Conservation (phyloP, 2,329 filamentous ascomycete genomes). For the Claviceps cyperi region DNA sequence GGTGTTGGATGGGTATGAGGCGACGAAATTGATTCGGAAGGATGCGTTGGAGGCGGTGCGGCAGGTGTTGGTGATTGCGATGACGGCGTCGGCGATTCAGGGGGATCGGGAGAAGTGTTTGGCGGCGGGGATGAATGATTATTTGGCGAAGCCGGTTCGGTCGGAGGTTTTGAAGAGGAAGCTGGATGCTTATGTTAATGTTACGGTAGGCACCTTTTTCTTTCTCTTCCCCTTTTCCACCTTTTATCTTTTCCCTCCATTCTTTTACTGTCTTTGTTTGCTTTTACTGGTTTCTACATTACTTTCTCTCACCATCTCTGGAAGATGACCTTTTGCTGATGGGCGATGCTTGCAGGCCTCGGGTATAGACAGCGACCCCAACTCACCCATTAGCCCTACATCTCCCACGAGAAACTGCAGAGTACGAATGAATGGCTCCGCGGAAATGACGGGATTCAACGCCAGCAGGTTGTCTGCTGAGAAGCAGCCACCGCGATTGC, state of each 20-base stretch:
- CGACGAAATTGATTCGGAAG: slow-evolving; percentile 66
- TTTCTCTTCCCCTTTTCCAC: not conserved
- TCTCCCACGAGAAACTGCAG: slow-evolving; percentile 8
- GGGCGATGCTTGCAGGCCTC: not conserved
- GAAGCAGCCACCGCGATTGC: slow-evolving; percentile 2
- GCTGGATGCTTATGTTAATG: slow-evolving; percentile 43
- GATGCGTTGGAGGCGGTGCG: slow-evolving; percentile 65
- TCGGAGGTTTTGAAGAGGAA: slow-evolving; percentile 77
- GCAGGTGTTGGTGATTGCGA: slow-evolving; percentile 83
- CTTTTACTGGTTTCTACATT: not conserved
- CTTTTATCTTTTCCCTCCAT: no score
- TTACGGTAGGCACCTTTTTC: slow-evolving; percentile 14
- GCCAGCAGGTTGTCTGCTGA: slow-evolving; percentile 1
- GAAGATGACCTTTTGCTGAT: not conserved
- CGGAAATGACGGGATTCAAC: slow-evolving; percentile 2
- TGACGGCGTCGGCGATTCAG: slow-evolving; percentile 91
- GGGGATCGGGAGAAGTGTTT: slow-evolving; percentile 90
- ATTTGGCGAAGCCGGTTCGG: slow-evolving; percentile 87
- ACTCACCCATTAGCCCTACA: slow-evolving; percentile 4
- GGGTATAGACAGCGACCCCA: not conserved
- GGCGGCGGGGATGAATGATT: slow-evolving; percentile 96
- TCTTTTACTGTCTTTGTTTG: not conserved
- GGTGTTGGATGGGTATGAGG: slow-evolving; percentile 81
- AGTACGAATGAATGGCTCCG: not conserved
- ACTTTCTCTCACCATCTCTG: not conserved